These are phyloP conservation scores for Telopea speciosissima DNA, from an alignment of 177 flowering plant species.

Conservation along the genomic window DNA sequence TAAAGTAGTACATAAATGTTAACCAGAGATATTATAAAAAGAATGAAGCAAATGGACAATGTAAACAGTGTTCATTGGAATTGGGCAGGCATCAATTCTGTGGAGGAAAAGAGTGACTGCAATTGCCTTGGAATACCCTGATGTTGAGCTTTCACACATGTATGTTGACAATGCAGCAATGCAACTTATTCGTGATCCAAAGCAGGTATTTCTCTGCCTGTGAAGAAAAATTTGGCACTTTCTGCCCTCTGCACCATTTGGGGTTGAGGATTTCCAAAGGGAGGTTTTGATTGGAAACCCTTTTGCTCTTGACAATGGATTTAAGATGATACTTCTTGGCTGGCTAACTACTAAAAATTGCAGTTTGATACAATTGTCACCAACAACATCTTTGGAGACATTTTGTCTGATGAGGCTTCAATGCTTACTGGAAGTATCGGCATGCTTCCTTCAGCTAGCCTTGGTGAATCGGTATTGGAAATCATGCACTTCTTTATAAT, in stretches of 20 bases:
- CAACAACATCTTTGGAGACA: slow-evolving; percentile 97
- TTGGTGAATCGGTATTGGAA: slow-evolving; percentile 65
- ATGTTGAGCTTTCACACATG: slow-evolving; percentile 95
- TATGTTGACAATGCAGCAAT: slow-evolving; percentile 98
- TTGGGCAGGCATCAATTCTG: slow-evolving; percentile 79
- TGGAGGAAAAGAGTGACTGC: slow-evolving; percentile 83
- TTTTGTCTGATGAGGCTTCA: slow-evolving; percentile 95
- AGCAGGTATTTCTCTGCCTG: slow-evolving; percentile 52
- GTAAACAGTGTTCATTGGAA: neutral
- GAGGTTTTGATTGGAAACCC: neutral
- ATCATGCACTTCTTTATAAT: neutral
- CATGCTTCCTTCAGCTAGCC: slow-evolving; percentile 96
- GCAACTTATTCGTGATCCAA: slow-evolving; percentile 95
- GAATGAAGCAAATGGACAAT: neutral
- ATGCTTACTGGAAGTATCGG: slow-evolving; percentile 99
- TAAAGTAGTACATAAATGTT: too few relatives aligned
- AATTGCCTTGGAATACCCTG: slow-evolving; percentile 79
- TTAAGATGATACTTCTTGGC: neutral
- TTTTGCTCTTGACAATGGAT: neutral
- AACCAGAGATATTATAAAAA: too few relatives aligned
- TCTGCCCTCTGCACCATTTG: neutral
- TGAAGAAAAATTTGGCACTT: neutral
- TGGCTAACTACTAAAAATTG: slow-evolving; percentile 15
- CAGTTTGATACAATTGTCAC: slow-evolving; percentile 99
- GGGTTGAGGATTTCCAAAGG: neutral